These are phyloP conservation scores for Microsporum audouinii DNA, from an alignment of 2,329 filamentous ascomycete species.

Conservation along the genomic window DNA sequence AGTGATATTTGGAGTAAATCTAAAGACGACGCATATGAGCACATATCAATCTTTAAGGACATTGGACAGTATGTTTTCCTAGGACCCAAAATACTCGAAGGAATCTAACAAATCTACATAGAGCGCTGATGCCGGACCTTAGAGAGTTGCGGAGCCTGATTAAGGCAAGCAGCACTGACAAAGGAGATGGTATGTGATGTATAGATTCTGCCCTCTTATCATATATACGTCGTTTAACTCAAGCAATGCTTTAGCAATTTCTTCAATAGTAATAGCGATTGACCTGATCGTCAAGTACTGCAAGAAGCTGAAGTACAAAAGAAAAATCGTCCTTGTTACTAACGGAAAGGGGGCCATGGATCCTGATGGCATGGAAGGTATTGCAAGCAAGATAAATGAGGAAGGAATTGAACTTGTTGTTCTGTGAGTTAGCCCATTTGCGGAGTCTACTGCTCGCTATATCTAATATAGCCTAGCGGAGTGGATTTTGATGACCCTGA, in stretches of 20 bases:
- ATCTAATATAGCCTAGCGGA: conserved; percentile 45
- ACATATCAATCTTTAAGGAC: conserved; percentile 62
- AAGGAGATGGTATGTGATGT: conserved; percentile 54
- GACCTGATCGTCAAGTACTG: conserved; percentile 73
- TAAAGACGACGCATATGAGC: conserved; percentile 59
- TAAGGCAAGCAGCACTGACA: conserved; percentile 53
- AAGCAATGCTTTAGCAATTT: conserved; percentile 46
- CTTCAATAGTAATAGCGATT: conserved; percentile 73
- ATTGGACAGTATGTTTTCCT: conserved; percentile 49
- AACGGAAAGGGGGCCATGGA: conserved; percentile 67
- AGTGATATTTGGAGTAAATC: conserved; percentile 48
- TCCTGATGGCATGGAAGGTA: conserved; percentile 56
- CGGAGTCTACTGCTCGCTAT: not conserved
- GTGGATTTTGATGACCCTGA: conserved; percentile 89
- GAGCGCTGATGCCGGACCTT: conserved; percentile 57
- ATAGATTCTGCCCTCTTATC: not conserved
- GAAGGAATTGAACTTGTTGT: conserved; percentile 67
- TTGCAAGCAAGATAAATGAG: conserved; percentile 62
- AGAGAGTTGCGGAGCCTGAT: conserved; percentile 53
- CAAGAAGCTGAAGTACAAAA: conserved; percentile 68
- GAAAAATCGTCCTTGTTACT: conserved; percentile 74
- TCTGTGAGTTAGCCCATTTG: conserved; percentile 45
- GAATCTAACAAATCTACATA: conserved; percentile 17
- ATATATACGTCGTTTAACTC: not conserved
- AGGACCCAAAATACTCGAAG: conserved; percentile 19